Base-by-base conservation (phyloP, 192 early-diverging fungal genomes). In the Coemansia sp. region DNA sequence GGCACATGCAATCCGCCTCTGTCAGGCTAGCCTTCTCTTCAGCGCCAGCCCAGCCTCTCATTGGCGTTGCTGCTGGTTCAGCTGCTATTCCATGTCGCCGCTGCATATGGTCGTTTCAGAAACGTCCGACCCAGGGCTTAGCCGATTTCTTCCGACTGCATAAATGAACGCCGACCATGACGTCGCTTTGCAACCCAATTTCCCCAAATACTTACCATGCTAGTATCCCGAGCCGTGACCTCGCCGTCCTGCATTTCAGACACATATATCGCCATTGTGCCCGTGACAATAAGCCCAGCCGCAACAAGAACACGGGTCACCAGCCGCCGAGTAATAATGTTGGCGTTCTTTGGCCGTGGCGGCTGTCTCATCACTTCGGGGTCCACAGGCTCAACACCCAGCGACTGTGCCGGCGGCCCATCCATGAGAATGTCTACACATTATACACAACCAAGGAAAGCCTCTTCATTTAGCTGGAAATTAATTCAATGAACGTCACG, bases 331-430 rank as follows among this genome's bases (percentile, higher is more conserved):
- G 87, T 91, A 48, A 98, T 65, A 42, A 98, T 95, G 11, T 89
- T 83, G 20, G 88, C 81, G 60, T 83, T 78, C 41, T 85, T 82
- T 5, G 79, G 58, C 14, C 91, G 84, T 26, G 95, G 95, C 20
- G 92, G 93, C 67, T 83, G 83, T 39, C 78, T 80, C 90, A 94
- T 94, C 32, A 94, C 84, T 43, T 88, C 84, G 25, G 91, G 89
- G 72, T 98, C 93, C 4, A 93, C 90, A 3, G 89, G 80, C 51
- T 98, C 95, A 7, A 98, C 95, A 33, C 95, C 95, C 22, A 98
- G 69, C 4, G 93, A 96, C 78, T 98, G 95, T 9, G 95, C 95
- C 8, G 95, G 94, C 23, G 95, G 95, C 7, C 95, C 95, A 60
- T 98, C 95, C 87, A 95, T 96, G 35, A 98, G 84, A 53, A 98